phyloP scores from a whole-genome alignment of 2,329 filamentous ascomycete genomes.

The Cordyceps sp. region DNA sequence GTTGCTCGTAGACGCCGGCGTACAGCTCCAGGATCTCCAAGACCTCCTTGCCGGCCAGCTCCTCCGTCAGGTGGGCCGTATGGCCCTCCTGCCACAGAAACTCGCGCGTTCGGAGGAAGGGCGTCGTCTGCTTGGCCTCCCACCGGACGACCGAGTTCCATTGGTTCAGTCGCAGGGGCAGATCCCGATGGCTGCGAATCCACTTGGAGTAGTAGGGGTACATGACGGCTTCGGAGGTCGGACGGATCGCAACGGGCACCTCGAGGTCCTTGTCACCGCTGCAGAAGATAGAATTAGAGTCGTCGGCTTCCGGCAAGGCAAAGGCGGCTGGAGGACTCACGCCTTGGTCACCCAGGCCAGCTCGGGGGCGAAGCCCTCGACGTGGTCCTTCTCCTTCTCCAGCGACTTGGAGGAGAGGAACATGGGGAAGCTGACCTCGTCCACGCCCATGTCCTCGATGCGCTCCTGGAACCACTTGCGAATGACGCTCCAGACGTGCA shows the following conservation, averaged over 20 bases:
- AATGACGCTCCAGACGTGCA: slow-evolving; percentile 52
- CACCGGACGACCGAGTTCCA: slow-evolving; percentile 90
- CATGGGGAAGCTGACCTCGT: slow-evolving; percentile 93
- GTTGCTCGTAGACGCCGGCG: slow-evolving; percentile 77
- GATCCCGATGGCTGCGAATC: slow-evolving; percentile 91
- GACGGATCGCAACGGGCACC: slow-evolving; percentile 52
- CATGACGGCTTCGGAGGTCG: slow-evolving; percentile 67
- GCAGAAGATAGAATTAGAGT: background rate
- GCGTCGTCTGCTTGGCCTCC: slow-evolving; percentile 89
- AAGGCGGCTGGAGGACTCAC: slow-evolving; percentile 35
- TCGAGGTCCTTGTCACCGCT: slow-evolving; percentile 89
- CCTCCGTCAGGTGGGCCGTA: slow-evolving; percentile 71
- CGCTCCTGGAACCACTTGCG: slow-evolving; percentile 51
- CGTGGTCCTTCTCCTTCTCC: slow-evolving; percentile 79
- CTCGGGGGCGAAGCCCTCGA: slow-evolving; percentile 95
- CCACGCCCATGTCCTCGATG: slow-evolving; percentile 83
- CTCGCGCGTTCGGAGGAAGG: slow-evolving; percentile 81
- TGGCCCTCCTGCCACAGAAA: slow-evolving; percentile 98
- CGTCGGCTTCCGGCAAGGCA: no score
- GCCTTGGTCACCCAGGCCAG: slow-evolving; percentile 80
- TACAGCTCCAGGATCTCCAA: slow-evolving; percentile 88
- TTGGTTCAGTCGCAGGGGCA: slow-evolving; percentile 88
- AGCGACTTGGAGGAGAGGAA: slow-evolving; percentile 88
- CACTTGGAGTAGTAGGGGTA: slow-evolving; percentile 93
- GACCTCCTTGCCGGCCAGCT: slow-evolving; percentile 70